Evolutionary conservation across 768 basidiomycete genomes (phyloP).

Genomic region (Lanmaoa rubissima): DNA sequence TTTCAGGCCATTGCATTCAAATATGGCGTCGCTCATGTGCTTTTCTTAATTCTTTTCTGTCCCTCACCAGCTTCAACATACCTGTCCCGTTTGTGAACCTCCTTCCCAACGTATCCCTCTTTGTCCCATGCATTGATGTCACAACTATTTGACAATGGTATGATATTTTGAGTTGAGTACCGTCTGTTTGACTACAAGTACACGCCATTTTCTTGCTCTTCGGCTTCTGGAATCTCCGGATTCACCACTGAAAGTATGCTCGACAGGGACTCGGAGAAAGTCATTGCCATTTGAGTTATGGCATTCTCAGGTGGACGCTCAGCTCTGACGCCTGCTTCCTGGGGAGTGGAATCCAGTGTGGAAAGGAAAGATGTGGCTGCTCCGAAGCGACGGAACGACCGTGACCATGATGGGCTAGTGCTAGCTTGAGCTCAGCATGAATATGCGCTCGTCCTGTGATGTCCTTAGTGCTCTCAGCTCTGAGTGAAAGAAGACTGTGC

Average conservation of each 20-base stretch:
- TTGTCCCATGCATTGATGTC: not conserved
- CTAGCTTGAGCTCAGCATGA: slow-evolving; percentile 66
- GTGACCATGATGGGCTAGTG: slow-evolving; percentile 63
- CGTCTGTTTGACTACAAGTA: slow-evolving; percentile 20
- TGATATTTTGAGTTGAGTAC: not conserved
- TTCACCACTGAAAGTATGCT: not conserved
- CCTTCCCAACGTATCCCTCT: not conserved
- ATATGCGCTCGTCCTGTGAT: slow-evolving; percentile 75
- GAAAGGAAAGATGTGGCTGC: not conserved
- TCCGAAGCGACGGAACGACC: slow-evolving; percentile 34
- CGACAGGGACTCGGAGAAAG: not conserved
- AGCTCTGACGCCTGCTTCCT: not conserved
- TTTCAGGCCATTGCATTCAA: slow-evolving; percentile 56
- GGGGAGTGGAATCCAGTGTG: no score
- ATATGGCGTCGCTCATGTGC: slow-evolving; percentile 56
- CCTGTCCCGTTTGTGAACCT: not conserved
- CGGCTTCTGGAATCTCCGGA: not conserved
- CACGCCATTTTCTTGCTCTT: slow-evolving; percentile 19
- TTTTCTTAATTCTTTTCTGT: slow-evolving; percentile 39
- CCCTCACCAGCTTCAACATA: not conserved
- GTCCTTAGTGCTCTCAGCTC: slow-evolving; percentile 44
- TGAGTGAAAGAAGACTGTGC: slow-evolving; percentile 22
- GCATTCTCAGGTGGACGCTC: slow-evolving; percentile 3
- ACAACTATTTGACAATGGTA: not conserved
- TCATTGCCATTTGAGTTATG: slow-evolving; percentile 17